Evolutionary conservation across 2,329 filamentous ascomycete species (phyloP).

Genomic region (Neonectria sp.): DNA sequence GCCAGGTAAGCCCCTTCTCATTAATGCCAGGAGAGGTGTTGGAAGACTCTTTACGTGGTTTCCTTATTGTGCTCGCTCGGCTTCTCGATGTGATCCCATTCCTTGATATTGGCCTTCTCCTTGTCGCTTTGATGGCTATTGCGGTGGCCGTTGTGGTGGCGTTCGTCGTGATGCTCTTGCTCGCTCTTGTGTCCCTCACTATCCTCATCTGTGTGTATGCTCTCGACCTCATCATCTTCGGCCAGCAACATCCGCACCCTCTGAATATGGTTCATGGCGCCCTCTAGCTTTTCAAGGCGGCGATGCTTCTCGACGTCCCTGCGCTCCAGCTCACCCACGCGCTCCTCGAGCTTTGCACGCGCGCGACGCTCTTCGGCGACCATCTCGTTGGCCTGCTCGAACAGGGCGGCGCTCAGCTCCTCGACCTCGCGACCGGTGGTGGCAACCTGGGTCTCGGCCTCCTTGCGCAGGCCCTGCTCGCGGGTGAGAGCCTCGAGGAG

Average conservation of each 20-base stretch:
- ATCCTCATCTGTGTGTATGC: background rate
- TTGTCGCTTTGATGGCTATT: background rate
- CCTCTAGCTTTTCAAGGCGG: conserved; percentile 79
- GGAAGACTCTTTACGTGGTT: background rate
- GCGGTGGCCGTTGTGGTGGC: background rate
- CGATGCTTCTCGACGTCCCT: conserved; percentile 79
- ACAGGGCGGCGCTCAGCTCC: conserved; percentile 81
- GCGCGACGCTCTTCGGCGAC: conserved; percentile 82
- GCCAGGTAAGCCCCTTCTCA: background rate
- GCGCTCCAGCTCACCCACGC: conserved; percentile 77
- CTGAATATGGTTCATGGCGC: conserved; percentile 79
- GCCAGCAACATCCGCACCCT: conserved; percentile 75
- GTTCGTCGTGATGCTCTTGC: background rate
- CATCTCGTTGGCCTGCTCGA: conserved; percentile 91
- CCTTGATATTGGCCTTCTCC: background rate
- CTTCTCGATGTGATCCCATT: conserved; percentile 4
- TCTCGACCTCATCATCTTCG: conserved; percentile 46
- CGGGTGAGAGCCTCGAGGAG: conserved; percentile 75
- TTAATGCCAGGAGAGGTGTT: background rate
- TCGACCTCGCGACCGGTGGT: conserved; percentile 81
- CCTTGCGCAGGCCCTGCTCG: conserved; percentile 76
- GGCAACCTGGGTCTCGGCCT: conserved; percentile 78
- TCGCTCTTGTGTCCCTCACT: background rate
- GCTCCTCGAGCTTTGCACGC: conserved; percentile 78
- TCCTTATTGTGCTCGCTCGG: background rate